Evolutionary conservation across 2,329 filamentous ascomycete genomes (phyloP), one percentile per base, ranked within the genome.

Genomic region (Colletotrichum brevisporum): DNA sequence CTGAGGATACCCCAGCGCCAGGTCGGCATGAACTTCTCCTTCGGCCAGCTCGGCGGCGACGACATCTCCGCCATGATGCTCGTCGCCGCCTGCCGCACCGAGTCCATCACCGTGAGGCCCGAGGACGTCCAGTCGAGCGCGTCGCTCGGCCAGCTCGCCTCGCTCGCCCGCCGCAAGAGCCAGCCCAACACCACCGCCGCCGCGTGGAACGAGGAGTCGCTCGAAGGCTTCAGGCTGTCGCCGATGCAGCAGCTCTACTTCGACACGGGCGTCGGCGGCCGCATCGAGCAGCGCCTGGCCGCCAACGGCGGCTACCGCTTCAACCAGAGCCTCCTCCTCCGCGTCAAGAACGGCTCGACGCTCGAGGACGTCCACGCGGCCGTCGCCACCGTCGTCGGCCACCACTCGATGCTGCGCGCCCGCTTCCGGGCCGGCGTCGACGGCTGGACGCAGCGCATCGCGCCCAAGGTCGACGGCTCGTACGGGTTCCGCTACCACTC

Each of bases 161-260:
- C 74, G 4, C 70, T 81, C 51, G 82, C 80, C 1, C 77, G 73
- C 5, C 75, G 78, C 13, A 77, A 76, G 13, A 77, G 75, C 5
- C 73, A 74, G 10, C 67, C 78, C 52, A 74, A 73, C 4, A 75
- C 75, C 15, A 74, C 21, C 21, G 2, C 21, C 21, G 21, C 21
- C 2, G 2, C 75, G 18, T 78, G 78, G 72, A 77, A 75, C 39
- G 81, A 80, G 26, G 73, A 79, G 45, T 74, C 73, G 1, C 63
- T 73, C 9, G 80, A 81, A 21, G 77, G 69, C 39, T 88, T 86
- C 70, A 82, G 83, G 10, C 78, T 88, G 10, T 84, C 86, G 1
- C 82, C 86, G 3, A 88, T 88, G 82, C 86, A 88, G 75, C 83
- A 84, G 63, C 78, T 88, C 4, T 86, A 85, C 73, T 87, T 88